Evolutionary conservation across 805 yeast genomes (phyloP), one percentile per base, ranked within the genome.

Genomic region (Metschnikowia bowlesiae): DNA sequence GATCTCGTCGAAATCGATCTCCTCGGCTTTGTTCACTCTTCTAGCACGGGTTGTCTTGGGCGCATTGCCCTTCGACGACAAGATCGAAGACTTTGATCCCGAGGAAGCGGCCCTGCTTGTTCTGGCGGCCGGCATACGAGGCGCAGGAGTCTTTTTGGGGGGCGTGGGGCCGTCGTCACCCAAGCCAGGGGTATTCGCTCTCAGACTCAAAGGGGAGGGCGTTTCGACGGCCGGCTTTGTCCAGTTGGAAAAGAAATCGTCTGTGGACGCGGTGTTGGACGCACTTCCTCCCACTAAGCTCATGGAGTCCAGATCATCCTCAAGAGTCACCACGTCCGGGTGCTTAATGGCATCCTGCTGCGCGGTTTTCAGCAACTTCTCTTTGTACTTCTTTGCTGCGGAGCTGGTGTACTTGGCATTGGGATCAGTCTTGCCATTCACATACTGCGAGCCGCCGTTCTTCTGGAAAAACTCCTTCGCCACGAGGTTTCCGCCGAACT

Each of bases 161-260:
- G 44, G 39, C 22, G 40, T 49, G 4, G 52, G 30, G 39, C 65
- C 62, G 46, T 72, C 77, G 37, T 72, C 76, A 16, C 66, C 58
- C 8, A 73, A 63, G 18, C 56, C 59, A 14, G 83, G 83, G 2
- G 83, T 78, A 30, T 64, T 63, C 35, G 71, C 69, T 49, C 71
- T 65, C 4, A 81, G 76, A 2, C 71, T 71, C 52, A 78, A 54
- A 11, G 84, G 83, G 4, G 82, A 76, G 10, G 82, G 71, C 5
- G 84, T 69, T 14, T 79, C 68, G 28, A 77, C 68, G 40, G 74
- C 69, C n/a, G 96, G 89, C 62, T 89, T 89, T 51, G 88, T 89
- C 94, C 96, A 91, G 64, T 83, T 85, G 48, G 94, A 80, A 70
- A 94, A 94, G 67, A 94, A 94, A 68, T 89, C 97, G 67, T 90